A percentile compares a stretch with the other conserved stretches of the same genome.
phyloP scores from a whole-genome alignment of 768 basidiomycete species.

The Pleurotus cornucopiae region DNA sequence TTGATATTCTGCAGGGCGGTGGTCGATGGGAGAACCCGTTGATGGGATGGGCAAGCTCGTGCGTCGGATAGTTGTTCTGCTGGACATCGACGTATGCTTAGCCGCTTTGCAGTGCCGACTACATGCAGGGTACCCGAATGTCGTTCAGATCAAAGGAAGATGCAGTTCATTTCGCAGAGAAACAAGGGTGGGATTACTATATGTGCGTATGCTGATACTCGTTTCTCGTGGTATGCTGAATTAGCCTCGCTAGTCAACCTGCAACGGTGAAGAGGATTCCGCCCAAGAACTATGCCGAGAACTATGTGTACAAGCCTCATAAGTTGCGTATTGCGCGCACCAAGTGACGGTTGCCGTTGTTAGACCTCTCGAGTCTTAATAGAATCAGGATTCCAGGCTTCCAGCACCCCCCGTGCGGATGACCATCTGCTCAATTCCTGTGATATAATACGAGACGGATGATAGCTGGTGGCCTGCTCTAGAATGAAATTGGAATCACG shows the following conservation, averaged over 20 bases:
- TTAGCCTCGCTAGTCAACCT: slow-evolving; percentile 42
- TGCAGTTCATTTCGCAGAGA: slow-evolving; percentile 93
- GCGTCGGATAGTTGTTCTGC: slow-evolving; percentile 26
- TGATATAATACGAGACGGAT: no score
- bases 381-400: no score
- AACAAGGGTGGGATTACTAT: slow-evolving; percentile 97
- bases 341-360: slow-evolving; percentile 43
- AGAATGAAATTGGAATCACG: no score
- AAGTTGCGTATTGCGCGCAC: slow-evolving; percentile 83
- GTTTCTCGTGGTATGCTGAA: slow-evolving; percentile 2
- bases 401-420: no score
- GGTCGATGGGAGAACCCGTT: slow-evolving; percentile 97
- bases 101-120: slow-evolving; percentile 66
- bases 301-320: slow-evolving; percentile 78
- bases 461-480: no score
- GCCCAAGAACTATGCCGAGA: slow-evolving; percentile 89
- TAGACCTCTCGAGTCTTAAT: no score
- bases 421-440: no score
- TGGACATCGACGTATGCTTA: background rate
- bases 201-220: slow-evolving; percentile 48
- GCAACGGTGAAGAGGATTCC: slow-evolving; percentile 63
- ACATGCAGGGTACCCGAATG: slow-evolving; percentile 88
- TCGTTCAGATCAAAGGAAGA: slow-evolving; percentile 85
- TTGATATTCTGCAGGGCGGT: slow-evolving; percentile 83
- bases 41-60: slow-evolving; percentile 98